Conservation (phyloP, 1,284 basidiomycete genomes). For the Malassezia brasiliensis region DNA sequence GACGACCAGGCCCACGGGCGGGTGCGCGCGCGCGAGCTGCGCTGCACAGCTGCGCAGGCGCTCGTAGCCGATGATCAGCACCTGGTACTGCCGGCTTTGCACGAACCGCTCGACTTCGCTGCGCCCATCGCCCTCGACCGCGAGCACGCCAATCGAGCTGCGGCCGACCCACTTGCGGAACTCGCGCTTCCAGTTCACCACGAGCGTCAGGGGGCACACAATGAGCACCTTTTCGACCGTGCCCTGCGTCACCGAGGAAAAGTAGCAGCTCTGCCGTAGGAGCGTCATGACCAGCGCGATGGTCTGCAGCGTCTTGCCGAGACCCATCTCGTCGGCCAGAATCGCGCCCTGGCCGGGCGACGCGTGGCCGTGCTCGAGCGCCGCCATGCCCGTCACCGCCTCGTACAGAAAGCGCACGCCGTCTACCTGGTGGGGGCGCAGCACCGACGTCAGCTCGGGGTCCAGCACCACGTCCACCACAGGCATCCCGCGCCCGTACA, state of each 20-base stretch:
- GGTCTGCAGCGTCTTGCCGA: constrained; percentile 41
- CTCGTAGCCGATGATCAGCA: constrained; percentile 92
- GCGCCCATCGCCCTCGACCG: constrained; percentile 58
- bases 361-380: constrained; percentile 52
- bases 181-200: constrained; percentile 93
- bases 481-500: constrained; percentile 54
- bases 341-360: constrained; percentile 72
- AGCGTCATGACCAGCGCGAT: constrained; percentile 41
- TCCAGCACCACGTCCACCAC: constrained; percentile 71
- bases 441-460: constrained; percentile 70
- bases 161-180: constrained; percentile 75
- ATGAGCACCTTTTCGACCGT: constrained; percentile 52
- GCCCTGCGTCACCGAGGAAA: constrained; percentile 23
- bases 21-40: constrained; percentile 48
- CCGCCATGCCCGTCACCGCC: constrained; percentile 78
- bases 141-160: constrained; percentile 68
- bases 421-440: constrained; percentile 94
- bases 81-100: constrained; percentile 57
- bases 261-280: constrained; percentile 41
- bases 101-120: constrained; percentile 35
- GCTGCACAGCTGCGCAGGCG: constrained; percentile 56
- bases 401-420: constrained; percentile 97
- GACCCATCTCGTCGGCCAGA: constrained; percentile 64
- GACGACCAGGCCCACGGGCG: constrained; percentile 81
- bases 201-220: constrained; percentile 84